Conservation (phyloP, 163 green algal species). For the Scenedesmus sp. region DNA sequence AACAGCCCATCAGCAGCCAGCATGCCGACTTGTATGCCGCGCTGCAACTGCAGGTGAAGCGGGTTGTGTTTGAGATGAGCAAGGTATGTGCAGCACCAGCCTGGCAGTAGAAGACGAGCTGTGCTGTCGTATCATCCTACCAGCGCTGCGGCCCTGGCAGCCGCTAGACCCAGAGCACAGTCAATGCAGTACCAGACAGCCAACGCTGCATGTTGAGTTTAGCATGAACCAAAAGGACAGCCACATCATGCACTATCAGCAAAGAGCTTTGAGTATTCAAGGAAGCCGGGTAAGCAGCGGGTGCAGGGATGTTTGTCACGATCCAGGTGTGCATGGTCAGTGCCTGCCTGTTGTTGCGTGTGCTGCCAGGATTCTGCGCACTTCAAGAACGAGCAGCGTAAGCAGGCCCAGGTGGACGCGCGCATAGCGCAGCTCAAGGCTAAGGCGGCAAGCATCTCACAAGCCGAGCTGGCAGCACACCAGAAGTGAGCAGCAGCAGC, state of each 20-base stretch:
- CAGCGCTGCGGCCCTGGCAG: not conserved
- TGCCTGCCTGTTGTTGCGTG: not conserved
- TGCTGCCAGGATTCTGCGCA: slow-evolving; percentile 80
- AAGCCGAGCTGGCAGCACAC: slow-evolving; percentile 66
- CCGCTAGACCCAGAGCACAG: not conserved
- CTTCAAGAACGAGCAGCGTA: slow-evolving; percentile 94
- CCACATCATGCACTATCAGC: not conserved
- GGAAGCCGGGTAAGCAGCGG: no score
- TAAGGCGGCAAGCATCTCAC: slow-evolving; percentile 48
- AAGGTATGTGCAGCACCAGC: slow-evolving; percentile 66
- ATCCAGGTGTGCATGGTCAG: no score
- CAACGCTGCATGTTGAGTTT: not conserved
- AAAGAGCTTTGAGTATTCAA: no score
- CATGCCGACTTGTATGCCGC: not conserved
- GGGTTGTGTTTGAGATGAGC: slow-evolving; percentile 93
- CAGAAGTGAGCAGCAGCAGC: slow-evolving; percentile 52
- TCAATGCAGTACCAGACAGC: not conserved
- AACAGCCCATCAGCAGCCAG: not conserved
- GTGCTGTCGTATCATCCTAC: not conserved
- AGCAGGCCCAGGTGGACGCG: slow-evolving; percentile 76
- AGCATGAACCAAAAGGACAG: not conserved
- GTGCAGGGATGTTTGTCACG: no score
- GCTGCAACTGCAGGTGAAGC: slow-evolving; percentile 70
- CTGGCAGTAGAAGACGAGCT: not conserved
- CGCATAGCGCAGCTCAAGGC: slow-evolving; percentile 71